Evolutionary conservation across 805 yeast genomes (phyloP).

Genomic region (Candida bentonensis): DNA sequence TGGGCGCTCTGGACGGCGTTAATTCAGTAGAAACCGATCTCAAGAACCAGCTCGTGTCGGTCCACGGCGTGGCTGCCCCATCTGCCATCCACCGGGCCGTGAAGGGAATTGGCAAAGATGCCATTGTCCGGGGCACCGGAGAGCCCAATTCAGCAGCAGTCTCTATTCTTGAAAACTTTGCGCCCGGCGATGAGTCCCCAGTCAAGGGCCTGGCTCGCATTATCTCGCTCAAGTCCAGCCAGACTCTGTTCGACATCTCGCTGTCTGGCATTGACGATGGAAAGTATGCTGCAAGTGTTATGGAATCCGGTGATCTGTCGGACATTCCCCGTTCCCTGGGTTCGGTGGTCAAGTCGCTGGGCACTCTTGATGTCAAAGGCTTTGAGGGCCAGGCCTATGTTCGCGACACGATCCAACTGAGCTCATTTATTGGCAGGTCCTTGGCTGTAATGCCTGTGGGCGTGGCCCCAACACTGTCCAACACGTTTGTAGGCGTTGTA

Average conservation of each 20-base stretch:
- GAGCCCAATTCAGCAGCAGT: constrained; percentile 81
- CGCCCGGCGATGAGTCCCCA: constrained; percentile 35
- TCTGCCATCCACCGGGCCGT: constrained; percentile 55
- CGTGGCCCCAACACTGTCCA: constrained; percentile 3
- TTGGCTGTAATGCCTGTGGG: constrained; percentile 6
- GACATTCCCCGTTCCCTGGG: constrained; percentile 37
- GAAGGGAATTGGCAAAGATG: constrained; percentile 69
- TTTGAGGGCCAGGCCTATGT: constrained; percentile 8
- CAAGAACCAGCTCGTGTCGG: constrained; percentile 44
- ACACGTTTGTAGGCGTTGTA: constrained; percentile 60
- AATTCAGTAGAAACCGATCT: constrained; percentile 43
- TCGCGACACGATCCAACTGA: constrained; percentile 3
- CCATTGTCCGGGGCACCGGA: constrained; percentile 87
- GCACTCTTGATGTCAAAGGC: constrained; percentile 15
- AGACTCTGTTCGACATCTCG: constrained; percentile 62
- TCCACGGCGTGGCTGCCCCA: constrained; percentile 63
- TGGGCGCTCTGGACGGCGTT: constrained; percentile 33
- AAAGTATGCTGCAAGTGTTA: constrained; percentile 52
- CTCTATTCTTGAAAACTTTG: constrained; percentile 68
- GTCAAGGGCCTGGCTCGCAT: constrained; percentile 82
- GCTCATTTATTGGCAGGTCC: constrained; percentile 13
- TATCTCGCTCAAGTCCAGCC: constrained; percentile 43
- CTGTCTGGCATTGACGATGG: constrained; percentile 59
- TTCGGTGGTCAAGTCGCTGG: constrained; percentile 29
- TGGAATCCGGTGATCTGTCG: constrained; percentile 64